Base-by-base conservation (phyloP, 768 basidiomycete genomes). In the Lactarius akahatsu region DNA sequence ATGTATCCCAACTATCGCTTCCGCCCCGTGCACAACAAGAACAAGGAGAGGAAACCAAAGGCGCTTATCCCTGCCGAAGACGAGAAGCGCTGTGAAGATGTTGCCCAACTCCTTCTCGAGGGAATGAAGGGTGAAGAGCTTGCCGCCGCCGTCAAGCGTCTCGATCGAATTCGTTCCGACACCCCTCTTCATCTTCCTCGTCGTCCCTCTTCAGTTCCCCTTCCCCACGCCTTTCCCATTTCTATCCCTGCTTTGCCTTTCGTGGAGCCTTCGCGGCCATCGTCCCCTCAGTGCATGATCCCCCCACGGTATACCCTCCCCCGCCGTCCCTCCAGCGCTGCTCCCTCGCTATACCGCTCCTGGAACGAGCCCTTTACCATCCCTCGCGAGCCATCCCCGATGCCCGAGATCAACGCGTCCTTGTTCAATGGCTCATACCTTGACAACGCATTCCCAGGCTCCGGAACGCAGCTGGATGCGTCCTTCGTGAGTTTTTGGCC, bases 1-100 rank as follows among this genome's bases (percentile, higher is more conserved):
- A 80, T 77, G 65, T 90, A 89, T 73, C 90, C 91, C 0, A 82
- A 90, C 69, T 92, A 83, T 57, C 78, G 80, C 40, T 83, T 82
- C 75, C 73, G 74, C 59, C 79, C 79, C 8, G 80, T 80, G 30
- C 78, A 78, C 72, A 81, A 81, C 73, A 81, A 81, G 77, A 77
- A 76, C 70, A 82, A 81, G 76, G 78, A 78, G 64, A 79, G 78
- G 59, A 70, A 70, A 20, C 57, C 69, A 4, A 71, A 71, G 65
- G 34, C 52, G 9, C 16, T 20, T 2, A 57, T 70, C 16, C 64
- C 64, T 20, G 64, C 70, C 3, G 70, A 71, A 57, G 69, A 70
- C 38, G 70, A 71, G 57, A 69, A 13, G 63, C 70, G 69, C 16
- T 71, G 70, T 58, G 70, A 71, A 52, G 68, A 69, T 32, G 70